A percentile compares a stretch with the other conserved stretches of the same genome.
phyloP scores from a whole-genome alignment of 176 grass and related monocot species.

The Oryza rufipogon region DNA sequence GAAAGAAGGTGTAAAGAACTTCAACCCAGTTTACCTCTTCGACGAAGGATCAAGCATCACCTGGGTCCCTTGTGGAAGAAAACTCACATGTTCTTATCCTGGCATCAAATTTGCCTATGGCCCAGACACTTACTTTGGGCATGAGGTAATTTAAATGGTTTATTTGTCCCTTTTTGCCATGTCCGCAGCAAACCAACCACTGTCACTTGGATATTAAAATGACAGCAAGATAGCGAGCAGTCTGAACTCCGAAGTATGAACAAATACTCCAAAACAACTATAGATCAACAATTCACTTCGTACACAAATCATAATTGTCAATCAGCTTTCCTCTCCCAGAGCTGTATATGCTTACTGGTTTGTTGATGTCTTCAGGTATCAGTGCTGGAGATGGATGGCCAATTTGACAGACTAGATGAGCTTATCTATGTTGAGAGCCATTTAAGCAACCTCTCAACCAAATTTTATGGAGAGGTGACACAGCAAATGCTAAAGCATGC shows the following conservation, averaged over 20 bases:
- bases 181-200: background rate
- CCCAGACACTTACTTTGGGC: conserved; percentile 72
- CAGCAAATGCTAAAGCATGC: conserved; percentile 93
- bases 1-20: conserved; percentile 77
- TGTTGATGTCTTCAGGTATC: conserved; percentile 62
- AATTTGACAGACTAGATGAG: conserved; percentile 86
- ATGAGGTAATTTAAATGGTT: conserved; percentile 62
- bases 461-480: conserved; percentile 95
- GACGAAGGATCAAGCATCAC: conserved; percentile 87
- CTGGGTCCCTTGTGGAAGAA: conserved; percentile 92
- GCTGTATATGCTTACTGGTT: conserved; percentile 36
- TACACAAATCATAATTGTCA: conserved; percentile 18
- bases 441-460: conserved; percentile 84
- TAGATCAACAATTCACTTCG: conserved; percentile 13
- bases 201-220: conserved; percentile 30
- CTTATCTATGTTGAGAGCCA: conserved; percentile 96
- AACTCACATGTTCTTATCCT: conserved; percentile 88
- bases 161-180: conserved; percentile 9
- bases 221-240: background rate
- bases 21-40: conserved; percentile 88
- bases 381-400: conserved; percentile 89
- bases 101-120: conserved; percentile 86
- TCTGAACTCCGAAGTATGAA: conserved; percentile 1
- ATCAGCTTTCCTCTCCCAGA: conserved; percentile 22
- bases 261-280: conserved; percentile 11